Evolutionary conservation across 2,329 filamentous ascomycete species (phyloP), one percentile per base, ranked within the genome.

Genomic region (Ophiostoma australiae): DNA sequence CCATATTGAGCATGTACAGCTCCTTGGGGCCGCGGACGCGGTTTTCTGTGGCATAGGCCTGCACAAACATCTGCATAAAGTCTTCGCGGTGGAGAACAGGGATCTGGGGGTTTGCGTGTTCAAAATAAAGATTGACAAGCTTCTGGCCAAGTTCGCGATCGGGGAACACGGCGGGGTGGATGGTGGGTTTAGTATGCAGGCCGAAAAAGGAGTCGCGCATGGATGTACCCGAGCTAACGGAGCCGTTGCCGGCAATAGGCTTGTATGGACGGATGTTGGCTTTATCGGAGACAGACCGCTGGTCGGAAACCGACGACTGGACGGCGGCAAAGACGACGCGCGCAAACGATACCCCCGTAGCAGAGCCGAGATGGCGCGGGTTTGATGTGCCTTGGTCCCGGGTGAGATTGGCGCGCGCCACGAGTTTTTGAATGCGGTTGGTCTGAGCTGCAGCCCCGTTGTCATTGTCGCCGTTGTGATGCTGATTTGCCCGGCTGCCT

Each of bases 151-250:
- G 83, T 41, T 91, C 87, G 74, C 87, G 88, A 73, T 91, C 88
- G 0, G 95, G 95, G 76, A 98, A 97, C 0, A 89, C 85, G 0
- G 94, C 94, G 65, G 91, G 91, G 73, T 91, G 89, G 77, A 97
- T 95, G 20, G 89, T 93, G 1, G 94, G 93, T 76, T 91, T 94
- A 2, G 92, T 96, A 76, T 97, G 93, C 65, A 98, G 83, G n/a
- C 94, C 94, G 77, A 98, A 98, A 83, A 97, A 97, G 0, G 93
- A 97, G 80, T 98, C 94, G 72, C 94, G 87, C 90, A 97, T 95
- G 15, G 91, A 93, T 23, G 92, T 93, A 52, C 89, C 90, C 55
- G 86, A 84, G 48, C 85, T 83, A 27, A 72, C 72, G 1, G 72
- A 66, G 23, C 72, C 72, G 71, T 80, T 79, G 73, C 84, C 81